phyloP scores from a whole-genome alignment of 768 basidiomycete species.

The Tricholoma sp. region DNA sequence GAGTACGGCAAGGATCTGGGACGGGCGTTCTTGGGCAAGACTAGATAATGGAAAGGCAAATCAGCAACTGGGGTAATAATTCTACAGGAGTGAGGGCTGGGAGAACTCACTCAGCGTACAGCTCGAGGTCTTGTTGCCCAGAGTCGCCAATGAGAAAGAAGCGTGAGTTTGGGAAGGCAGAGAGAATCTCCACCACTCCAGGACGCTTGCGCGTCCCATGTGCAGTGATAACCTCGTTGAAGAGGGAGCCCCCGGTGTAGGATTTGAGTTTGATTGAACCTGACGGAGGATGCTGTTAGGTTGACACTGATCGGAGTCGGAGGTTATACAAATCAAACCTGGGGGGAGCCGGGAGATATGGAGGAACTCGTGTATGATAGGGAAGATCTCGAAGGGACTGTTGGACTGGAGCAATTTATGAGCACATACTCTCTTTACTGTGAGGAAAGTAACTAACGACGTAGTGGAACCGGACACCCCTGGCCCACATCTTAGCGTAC shows the following conservation, averaged over 20 bases:
- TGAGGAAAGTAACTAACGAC: slow-evolving; percentile 53
- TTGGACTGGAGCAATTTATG: slow-evolving; percentile 51
- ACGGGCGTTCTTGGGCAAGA: slow-evolving; percentile 62
- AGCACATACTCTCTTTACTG: neutral
- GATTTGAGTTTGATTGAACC: slow-evolving; percentile 80
- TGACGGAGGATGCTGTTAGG: slow-evolving; percentile 13
- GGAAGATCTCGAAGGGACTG: slow-evolving; percentile 79
- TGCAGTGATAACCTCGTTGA: slow-evolving; percentile 77
- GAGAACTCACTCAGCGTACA: slow-evolving; percentile 60
- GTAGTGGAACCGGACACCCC: slow-evolving; percentile 81
- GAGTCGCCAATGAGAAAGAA: slow-evolving; percentile 91
- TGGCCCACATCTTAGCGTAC: slow-evolving; percentile 63
- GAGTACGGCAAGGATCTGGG: slow-evolving; percentile 74
- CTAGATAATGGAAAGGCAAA: slow-evolving; percentile 16
- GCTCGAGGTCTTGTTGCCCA: slow-evolving; percentile 92
- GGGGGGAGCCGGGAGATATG: slow-evolving; percentile 60
- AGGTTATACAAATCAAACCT: slow-evolving; percentile 28
- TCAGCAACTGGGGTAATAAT: neutral
- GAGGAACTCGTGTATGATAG: slow-evolving; percentile 75
- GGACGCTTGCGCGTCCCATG: slow-evolving; percentile 80
- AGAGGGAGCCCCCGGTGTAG: slow-evolving; percentile 78
- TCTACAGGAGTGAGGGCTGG: too few species aligned
- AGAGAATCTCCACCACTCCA: slow-evolving; percentile 75
- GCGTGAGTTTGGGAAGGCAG: slow-evolving; percentile 62
- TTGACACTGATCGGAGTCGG: neutral